A percentile compares a stretch with the other conserved stretches of the same genome.
Conservation (phyloP, 2,329 filamentous ascomycete genomes). For the Sphaerulina musiva region DNA sequence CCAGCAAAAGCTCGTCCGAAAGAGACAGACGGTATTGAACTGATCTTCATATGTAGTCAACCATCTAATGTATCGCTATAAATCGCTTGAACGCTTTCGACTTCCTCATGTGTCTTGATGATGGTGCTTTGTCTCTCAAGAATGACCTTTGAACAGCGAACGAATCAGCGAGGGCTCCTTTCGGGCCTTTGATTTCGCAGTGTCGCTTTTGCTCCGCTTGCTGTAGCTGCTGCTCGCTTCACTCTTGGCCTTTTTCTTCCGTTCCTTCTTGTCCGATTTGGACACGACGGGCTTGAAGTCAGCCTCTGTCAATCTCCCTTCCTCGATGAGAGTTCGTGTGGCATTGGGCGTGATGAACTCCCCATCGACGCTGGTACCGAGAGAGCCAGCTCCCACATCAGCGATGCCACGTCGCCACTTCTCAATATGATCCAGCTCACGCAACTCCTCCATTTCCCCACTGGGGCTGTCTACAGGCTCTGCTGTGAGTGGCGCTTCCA, state of each 20-base stretch:
- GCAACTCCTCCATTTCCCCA: conserved; percentile 50
- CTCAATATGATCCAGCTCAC: conserved; percentile 54
- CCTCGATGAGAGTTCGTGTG: conserved; percentile 39
- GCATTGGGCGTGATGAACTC: conserved; percentile 59
- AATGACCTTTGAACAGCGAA: conserved; percentile 36
- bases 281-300: conserved; percentile 38
- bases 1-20: background rate
- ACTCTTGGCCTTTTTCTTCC: conserved; percentile 26
- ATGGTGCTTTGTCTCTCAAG: background rate
- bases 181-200: conserved; percentile 26
- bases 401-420: conserved; percentile 59
- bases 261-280: conserved; percentile 35
- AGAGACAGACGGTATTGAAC: background rate
- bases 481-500: conserved; percentile 15
- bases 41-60: background rate
- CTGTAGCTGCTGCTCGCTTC: conserved; percentile 19
- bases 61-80: background rate
- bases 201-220: conserved; percentile 18
- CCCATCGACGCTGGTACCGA: conserved; percentile 57
- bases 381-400: conserved; percentile 48
- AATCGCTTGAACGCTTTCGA: conserved; percentile 9
- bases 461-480: conserved; percentile 12
- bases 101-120: background rate
- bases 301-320: conserved; percentile 42
- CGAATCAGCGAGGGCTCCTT: conserved; percentile 41